Evolutionary conservation across 2,329 filamentous ascomycete genomes (phyloP).

Genomic region (Fusarium sp.): DNA sequence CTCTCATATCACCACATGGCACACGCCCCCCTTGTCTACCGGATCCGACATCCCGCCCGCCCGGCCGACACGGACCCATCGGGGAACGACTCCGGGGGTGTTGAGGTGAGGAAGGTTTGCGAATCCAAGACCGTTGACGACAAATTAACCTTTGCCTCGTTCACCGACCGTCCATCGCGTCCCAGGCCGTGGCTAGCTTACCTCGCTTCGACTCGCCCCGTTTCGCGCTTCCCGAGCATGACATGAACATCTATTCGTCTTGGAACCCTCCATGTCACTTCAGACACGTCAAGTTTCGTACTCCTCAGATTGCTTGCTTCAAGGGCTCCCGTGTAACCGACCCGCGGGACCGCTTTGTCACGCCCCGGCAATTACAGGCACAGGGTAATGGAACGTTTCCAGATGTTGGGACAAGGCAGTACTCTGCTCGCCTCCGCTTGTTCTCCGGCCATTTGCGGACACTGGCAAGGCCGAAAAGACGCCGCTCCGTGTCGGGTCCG

Average conservation of each 20-base stretch:
- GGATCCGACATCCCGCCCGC: slow-evolving; percentile 35
- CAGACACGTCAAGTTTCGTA: slow-evolving; percentile 4
- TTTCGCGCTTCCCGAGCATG: slow-evolving; percentile 6
- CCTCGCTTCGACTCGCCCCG: slow-evolving; percentile 19
- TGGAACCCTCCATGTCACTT: slow-evolving; percentile 11
- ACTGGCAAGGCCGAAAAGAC: slow-evolving; percentile 28
- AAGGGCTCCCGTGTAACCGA: slow-evolving; percentile 20
- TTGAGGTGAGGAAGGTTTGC: slow-evolving; percentile 17
- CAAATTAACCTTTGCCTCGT: slow-evolving; percentile 7
- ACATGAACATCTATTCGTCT: slow-evolving; percentile 10
- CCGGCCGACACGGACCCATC: slow-evolving; percentile 36
- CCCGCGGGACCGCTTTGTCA: slow-evolving; percentile 16
- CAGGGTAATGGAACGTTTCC: slow-evolving; percentile 38
- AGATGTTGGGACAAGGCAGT: slow-evolving; percentile 35
- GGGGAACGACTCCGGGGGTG: slow-evolving; percentile 35
- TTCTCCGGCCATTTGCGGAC: slow-evolving; percentile 31
- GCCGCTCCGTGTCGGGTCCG: slow-evolving; percentile 37
- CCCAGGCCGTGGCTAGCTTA: slow-evolving; percentile 6
- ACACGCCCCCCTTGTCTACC: slow-evolving; percentile 30
- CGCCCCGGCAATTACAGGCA: slow-evolving; percentile 32
- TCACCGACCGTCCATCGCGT: slow-evolving; percentile 11
- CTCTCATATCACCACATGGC: slow-evolving; percentile 5
- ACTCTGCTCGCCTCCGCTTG: slow-evolving; percentile 18
- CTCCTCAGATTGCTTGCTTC: slow-evolving; percentile 11
- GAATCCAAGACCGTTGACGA: slow-evolving; percentile 7